These are phyloP conservation scores for Neurospora discreta DNA, from an alignment of 495 filamentous ascomycete species.

Conservation along the genomic window DNA sequence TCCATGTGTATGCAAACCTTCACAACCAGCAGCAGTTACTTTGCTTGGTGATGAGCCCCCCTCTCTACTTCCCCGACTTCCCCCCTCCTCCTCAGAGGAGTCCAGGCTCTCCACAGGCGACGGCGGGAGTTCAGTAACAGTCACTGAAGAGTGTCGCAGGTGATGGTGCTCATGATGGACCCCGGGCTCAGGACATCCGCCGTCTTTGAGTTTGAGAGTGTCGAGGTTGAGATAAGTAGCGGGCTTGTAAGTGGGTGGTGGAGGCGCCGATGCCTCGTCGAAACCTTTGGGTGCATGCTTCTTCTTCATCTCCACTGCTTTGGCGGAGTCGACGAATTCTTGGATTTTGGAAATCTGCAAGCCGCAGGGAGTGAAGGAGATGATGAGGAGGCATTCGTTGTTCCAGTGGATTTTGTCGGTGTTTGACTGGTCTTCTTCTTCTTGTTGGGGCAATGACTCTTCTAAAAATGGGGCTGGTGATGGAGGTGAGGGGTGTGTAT, in stretches of 20 bases:
- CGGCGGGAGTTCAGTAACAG: background rate
- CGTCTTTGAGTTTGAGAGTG: background rate
- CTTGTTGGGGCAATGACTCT: no score
- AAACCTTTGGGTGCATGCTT: constrained; percentile 22
- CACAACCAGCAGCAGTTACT: no score
- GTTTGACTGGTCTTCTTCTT: no score
- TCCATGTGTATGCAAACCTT: no score
- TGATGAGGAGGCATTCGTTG: constrained; percentile 32
- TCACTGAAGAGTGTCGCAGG: background rate
- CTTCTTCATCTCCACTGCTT: constrained; percentile 27
- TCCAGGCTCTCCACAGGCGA: background rate
- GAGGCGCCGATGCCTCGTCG: background rate
- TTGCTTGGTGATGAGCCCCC: background rate
- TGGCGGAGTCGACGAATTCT: constrained; percentile 33
- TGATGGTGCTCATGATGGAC: no score
- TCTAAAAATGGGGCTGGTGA: no score
- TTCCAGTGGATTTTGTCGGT: constrained; percentile 9
- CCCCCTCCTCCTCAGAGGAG: no score
- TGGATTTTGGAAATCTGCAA: constrained; percentile 16
- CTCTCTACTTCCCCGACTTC: background rate
- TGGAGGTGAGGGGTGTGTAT: background rate
- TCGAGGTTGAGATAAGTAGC: background rate
- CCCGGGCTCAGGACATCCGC: no score
- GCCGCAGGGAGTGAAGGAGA: constrained; percentile 21
- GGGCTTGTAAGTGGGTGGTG: background rate